These are phyloP conservation scores for Amylocystis lapponica DNA, from an alignment of 768 basidiomycete genomes.

Conservation along the genomic window DNA sequence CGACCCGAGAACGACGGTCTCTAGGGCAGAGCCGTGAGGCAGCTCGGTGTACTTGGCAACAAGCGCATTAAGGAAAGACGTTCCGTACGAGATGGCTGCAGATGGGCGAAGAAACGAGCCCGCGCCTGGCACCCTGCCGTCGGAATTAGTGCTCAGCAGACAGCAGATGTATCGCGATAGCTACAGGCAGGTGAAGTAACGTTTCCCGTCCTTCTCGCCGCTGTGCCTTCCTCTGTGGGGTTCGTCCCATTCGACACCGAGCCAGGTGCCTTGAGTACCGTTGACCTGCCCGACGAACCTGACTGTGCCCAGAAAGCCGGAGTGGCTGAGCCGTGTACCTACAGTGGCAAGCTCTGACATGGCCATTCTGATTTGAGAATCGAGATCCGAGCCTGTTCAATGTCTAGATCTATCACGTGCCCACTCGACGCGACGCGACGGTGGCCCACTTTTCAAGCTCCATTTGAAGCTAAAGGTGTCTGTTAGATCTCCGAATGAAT, in stretches of 20 bases:
- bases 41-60: constrained; percentile 71
- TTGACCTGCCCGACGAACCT: constrained; percentile 62
- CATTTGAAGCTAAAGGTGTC: too few relatives aligned
- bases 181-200: constrained; percentile 78
- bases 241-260: constrained; percentile 99
- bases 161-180: constrained; percentile 23
- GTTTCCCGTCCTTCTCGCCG: constrained; percentile 69
- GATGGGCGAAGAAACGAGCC: constrained; percentile 81
- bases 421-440: too few relatives aligned
- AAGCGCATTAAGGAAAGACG: constrained; percentile 71
- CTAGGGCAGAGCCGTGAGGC: constrained; percentile 45
- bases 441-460: too few relatives aligned
- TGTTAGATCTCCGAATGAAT: too few relatives aligned
- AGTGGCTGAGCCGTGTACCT: constrained; percentile 51
- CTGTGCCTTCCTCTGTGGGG: constrained; percentile 80
- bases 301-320: constrained; percentile 60
- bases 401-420: too few relatives aligned
- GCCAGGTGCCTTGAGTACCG: constrained; percentile 66
- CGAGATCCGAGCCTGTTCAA: too few relatives aligned
- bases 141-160: background rate
- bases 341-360: constrained; percentile 25
- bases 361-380: too few relatives aligned
- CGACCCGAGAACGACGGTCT: constrained; percentile 71
- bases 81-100: constrained; percentile 51
- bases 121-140: constrained; percentile 51